phyloP scores from a whole-genome alignment of 2,329 filamentous ascomycete genomes.

The Apiospora phragmitis region DNA sequence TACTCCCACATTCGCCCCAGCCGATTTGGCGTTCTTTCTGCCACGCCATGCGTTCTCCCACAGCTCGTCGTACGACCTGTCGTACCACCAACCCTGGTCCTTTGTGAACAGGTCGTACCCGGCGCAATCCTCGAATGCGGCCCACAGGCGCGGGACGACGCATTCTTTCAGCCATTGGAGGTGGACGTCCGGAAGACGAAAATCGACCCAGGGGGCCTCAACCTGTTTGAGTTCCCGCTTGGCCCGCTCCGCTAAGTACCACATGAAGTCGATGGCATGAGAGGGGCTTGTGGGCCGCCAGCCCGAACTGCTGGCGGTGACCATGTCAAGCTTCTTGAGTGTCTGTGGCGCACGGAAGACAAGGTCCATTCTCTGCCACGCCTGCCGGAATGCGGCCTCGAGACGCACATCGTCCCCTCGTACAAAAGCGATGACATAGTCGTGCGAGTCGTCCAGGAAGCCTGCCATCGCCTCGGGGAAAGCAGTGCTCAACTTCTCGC shows the following conservation, averaged over 20 bases:
- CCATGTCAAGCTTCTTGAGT: neutral
- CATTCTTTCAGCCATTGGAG: no score
- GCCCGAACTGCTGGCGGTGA: neutral
- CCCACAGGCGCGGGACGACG: no score
- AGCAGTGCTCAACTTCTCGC: fast-evolving
- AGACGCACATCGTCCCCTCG: neutral
- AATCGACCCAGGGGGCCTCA: no score
- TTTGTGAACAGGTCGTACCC: neutral
- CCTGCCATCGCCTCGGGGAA: neutral
- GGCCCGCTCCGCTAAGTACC: neutral
- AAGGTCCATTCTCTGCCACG: neutral
- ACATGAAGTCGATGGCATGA: neutral
- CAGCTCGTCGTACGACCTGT: neutral
- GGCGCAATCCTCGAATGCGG: neutral
- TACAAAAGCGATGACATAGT: neutral
- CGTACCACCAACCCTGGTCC: neutral
- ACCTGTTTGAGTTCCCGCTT: neutral
- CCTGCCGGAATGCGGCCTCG: neutral
- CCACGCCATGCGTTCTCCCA: neutral
- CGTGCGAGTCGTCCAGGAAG: neutral
- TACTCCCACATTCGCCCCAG: neutral
- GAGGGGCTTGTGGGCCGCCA: neutral
- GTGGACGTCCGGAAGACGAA: no score
- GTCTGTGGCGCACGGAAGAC: neutral
- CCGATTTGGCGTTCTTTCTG: neutral